Evolutionary conservation across 2,329 filamentous ascomycete genomes (phyloP).

Genomic region (Aspergillus chevalieri): DNA sequence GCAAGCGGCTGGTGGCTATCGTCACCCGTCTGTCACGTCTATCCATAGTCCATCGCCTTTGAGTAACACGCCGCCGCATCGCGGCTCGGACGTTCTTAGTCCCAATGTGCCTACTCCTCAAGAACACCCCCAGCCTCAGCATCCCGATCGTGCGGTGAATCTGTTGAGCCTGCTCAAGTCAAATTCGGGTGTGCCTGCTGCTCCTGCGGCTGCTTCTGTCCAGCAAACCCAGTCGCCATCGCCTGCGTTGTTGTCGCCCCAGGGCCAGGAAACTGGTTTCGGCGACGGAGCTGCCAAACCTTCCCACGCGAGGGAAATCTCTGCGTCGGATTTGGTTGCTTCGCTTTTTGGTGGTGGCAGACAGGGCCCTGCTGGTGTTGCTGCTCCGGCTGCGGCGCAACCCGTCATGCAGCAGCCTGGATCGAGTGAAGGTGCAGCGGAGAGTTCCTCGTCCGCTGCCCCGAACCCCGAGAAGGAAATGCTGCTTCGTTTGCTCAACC

Average conservation of each 20-base stretch:
- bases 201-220: conserved; percentile 2
- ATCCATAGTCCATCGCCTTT: conserved; percentile 51
- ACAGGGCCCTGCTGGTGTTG: conserved; percentile 27
- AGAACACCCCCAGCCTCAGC: conserved; percentile 31
- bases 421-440: conserved; percentile 11
- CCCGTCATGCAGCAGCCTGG: conserved; percentile 14
- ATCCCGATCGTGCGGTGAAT: conserved; percentile 48
- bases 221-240: conserved; percentile 20
- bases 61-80: conserved; percentile 48
- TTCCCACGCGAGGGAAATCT: conserved; percentile 38
- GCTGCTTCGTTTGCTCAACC: conserved; percentile 77
- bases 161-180: conserved; percentile 62
- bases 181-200: conserved; percentile 42
- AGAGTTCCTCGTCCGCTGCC: conserved; percentile 14
- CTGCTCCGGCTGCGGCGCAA: conserved; percentile 16
- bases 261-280: conserved; percentile 17
- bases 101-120: conserved; percentile 45
- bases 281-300: conserved; percentile 11
- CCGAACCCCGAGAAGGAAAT: conserved; percentile 62
- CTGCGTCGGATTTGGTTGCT: conserved; percentile 53
- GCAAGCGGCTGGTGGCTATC: conserved; percentile 38
- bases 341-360: conserved; percentile 50
- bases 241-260: conserved; percentile 22
- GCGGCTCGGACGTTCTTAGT: conserved; percentile 54
- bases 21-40: conserved; percentile 52